Evolutionary conservation across 1,284 basidiomycete genomes (phyloP), one percentile per base, ranked within the genome.

Genomic region (Malassezia arunalokei): DNA sequence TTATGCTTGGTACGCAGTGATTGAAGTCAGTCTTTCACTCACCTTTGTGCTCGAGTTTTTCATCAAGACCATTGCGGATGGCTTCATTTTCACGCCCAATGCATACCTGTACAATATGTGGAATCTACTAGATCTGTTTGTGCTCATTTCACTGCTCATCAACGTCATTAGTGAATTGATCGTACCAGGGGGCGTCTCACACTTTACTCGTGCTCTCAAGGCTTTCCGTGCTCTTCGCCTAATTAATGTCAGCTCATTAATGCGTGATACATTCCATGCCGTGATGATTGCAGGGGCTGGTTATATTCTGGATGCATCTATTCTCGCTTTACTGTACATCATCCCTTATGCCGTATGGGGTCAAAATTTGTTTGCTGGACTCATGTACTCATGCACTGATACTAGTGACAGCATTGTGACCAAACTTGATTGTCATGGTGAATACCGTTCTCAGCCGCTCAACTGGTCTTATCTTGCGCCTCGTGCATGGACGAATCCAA

Each of bases 261-360:
- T 94, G 81, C 82, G 92, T 5, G 82, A 82, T 49, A 92, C 91
- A 0, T 91, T 96, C 74, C 83, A 92, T 68, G 83, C 83, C n/a
- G 78, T 95, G 47, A 83, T 95, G 68, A 84, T 95, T 53, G 86
- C 86, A 3, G 92, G 91, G 4, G 84, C 84, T 1, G 75, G 80
- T 15, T 83, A 87, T 64, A 91, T 98, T 57, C 62, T 94, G 49
- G 89, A 95, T 63, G 92, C 92, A 0, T 87, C 85, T 0, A 75
- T 95, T 47, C 81, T 98, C n/a, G 88, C 91, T 42, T 81, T 94
- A 47, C 79, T 96, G 37, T 76, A 96, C 76, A 84, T 96, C 79
- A 87, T 98, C 60, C 92, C 92, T 0, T 96, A 90, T 68, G 91
- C 92, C 4, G 84, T 95, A 1, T 96, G 92, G 91, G 92, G 90